Evolutionary conservation across 2,329 filamentous ascomycete genomes (phyloP), one percentile per base, ranked within the genome.

Genomic region (Xylaria sp.): DNA sequence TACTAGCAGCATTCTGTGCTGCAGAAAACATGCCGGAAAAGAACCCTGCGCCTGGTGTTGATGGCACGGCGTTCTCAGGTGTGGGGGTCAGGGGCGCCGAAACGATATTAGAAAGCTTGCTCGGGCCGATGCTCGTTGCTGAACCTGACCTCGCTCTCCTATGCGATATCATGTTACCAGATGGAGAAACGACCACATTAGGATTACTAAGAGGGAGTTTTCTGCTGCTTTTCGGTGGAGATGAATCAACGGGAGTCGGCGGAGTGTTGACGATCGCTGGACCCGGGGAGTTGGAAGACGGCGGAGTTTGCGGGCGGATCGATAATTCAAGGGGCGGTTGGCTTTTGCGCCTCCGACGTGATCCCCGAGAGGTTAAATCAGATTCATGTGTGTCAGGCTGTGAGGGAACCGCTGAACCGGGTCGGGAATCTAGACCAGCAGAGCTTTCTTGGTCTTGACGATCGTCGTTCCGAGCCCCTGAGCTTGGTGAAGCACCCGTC

Each of bases 21-120:
- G 92, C 95, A 48, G 93, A 95, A 72, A 99, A 89, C 77, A 99
- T 92, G 29, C 93, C 94, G 4, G 93, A 97, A 81, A 99, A 98
- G 83, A 99, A 98, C 0, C 94, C 91, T 44, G 87, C 84, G 63
- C 88, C 86, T 35, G 87, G 88, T 76, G 74, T 87, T 84, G 65
- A 79, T 75, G 72, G 84, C 60, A 70, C 81, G 70, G 69, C 90
- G 79, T 81, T 85, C 79, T 98, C 94, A 44, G 88, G 84, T 0
- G 91, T 92, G 8, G 94, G 93, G 2, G 94, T 92, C 61, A 96
- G 83, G 9, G 94, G 91, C 18, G 87, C 89, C 63, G 87, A 86
- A 71, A 90, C 90, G 59, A 90, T 90, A 72, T 88, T 94, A 37
- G 94, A 97, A 44, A 98, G 86, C 81, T 97, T 98, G 85, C 94